A percentile compares a stretch with the other conserved stretches of the same genome.
phyloP scores from a whole-genome alignment of 371 early-diverging fungal genomes.

The Apophysomyces ossiformis region DNA sequence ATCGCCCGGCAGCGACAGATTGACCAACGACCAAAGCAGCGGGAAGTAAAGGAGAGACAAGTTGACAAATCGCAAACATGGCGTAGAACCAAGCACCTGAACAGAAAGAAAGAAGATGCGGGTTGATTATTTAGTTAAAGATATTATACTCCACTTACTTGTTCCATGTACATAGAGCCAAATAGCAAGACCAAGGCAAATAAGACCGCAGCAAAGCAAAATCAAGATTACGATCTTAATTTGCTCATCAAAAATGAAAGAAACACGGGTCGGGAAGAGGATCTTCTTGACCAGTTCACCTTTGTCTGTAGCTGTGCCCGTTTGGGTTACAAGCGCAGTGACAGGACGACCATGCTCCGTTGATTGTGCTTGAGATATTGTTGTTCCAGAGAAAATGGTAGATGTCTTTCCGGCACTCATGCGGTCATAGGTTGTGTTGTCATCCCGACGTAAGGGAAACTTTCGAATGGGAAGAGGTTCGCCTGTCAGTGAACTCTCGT shows the following conservation, averaged over 20 bases:
- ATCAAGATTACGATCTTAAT: conserved; percentile 70
- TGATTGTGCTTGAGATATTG: conserved; percentile 47
- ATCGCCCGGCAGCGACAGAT: conserved; percentile 76
- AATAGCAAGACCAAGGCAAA: conserved; percentile 56
- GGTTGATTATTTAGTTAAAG: neutral
- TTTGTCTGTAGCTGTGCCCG: conserved; percentile 76
- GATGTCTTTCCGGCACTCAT: conserved; percentile 57
- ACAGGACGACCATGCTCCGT: conserved; percentile 40
- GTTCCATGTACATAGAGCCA: conserved; percentile 55
- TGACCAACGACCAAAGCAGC: conserved; percentile 73
- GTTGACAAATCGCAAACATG: conserved; percentile 74
- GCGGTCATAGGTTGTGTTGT: conserved; percentile 36
- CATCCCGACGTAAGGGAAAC: conserved; percentile 50
- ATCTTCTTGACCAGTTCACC: conserved; percentile 81
- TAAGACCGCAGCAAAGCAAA: conserved; percentile 59
- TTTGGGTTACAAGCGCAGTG: conserved; percentile 68
- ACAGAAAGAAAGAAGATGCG: neutral
- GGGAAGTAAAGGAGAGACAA: conserved; percentile 71
- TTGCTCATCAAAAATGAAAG: conserved; percentile 71
- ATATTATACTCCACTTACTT: conserved; percentile 8
- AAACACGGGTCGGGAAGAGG: conserved; percentile 65
- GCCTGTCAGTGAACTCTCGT: conserved; percentile 76
- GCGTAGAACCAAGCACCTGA: conserved; percentile 66
- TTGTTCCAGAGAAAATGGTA: conserved; percentile 59
- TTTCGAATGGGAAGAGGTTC: conserved; percentile 69